These are phyloP conservation scores for Leishmania martiniquensis DNA, from an alignment of 208 protist species.

Conservation along the genomic window DNA sequence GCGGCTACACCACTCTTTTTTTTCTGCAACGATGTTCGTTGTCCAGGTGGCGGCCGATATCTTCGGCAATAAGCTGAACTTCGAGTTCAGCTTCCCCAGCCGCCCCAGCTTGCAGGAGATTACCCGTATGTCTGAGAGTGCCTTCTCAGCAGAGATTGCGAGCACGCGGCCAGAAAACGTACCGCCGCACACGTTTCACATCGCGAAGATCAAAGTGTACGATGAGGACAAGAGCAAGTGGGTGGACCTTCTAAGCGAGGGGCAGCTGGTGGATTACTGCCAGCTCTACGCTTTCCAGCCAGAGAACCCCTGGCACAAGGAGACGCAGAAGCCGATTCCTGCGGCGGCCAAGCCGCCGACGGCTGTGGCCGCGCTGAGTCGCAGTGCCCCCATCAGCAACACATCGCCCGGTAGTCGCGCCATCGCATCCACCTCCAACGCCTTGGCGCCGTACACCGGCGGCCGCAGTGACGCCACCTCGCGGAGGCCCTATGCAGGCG, in stretches of 20 bases:
- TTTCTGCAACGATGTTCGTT: constrained; percentile 59
- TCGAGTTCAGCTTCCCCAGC: constrained; percentile 84
- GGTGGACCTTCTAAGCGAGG: constrained; percentile 82
- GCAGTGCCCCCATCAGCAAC: constrained; percentile 15
- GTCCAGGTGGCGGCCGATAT: constrained; percentile 90
- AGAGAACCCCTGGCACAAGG: constrained; percentile 92
- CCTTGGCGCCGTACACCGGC: constrained; percentile 71
- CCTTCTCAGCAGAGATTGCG: constrained; percentile 83
- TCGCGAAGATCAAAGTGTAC: constrained; percentile 89
- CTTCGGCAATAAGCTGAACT: constrained; percentile 92
- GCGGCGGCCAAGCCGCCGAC: constrained; percentile 74
- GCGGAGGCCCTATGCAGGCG: constrained; percentile 36
- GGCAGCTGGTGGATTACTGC: constrained; percentile 80
- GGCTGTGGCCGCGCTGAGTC: constrained; percentile 21
- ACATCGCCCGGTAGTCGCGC: constrained; percentile 21
- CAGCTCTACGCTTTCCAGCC: constrained; percentile 93
- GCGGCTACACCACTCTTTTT: too few species aligned
- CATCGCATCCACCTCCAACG: constrained; percentile 33
- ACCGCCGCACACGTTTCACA: constrained; percentile 80
- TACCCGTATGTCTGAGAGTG: constrained; percentile 51
- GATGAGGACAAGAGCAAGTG: constrained; percentile 90
- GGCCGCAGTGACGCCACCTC: constrained; percentile 49
- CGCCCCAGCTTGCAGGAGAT: constrained; percentile 75
- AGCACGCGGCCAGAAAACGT: constrained; percentile 70
- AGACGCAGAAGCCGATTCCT: constrained; percentile 89